A percentile compares a stretch with the other conserved stretches of the same genome.
Conservation (phyloP, 257 asterid genomes). For the Paulownia fortunei region DNA sequence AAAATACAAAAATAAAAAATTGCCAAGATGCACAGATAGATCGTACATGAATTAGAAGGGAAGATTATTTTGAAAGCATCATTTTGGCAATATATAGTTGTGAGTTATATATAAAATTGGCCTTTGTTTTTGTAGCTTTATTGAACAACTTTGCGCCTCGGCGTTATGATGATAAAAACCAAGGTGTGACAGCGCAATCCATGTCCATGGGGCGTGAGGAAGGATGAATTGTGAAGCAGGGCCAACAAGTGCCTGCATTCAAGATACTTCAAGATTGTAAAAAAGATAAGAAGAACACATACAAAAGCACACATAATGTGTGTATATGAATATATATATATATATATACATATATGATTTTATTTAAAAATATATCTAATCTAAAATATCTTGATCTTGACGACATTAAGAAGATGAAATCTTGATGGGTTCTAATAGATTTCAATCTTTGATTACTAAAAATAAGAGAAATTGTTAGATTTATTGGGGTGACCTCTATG, state of each 20-base stretch:
- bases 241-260: constrained; percentile 21
- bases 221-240: constrained; percentile 20
- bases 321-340: background rate
- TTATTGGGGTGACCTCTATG: too few relatives aligned
- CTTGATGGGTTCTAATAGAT: too few relatives aligned
- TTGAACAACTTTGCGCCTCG: background rate
- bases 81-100: background rate
- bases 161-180: constrained; percentile 36
- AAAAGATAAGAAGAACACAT: background rate
- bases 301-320: background rate
- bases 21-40: background rate
- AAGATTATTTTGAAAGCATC: constrained; percentile 23
- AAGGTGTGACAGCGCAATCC: constrained; percentile 42
- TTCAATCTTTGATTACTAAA: too few relatives aligned
- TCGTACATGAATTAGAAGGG: background rate
- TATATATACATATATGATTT: too few relatives aligned
- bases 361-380: too few relatives aligned
- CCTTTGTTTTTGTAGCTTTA: background rate
- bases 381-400: too few relatives aligned
- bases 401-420: too few relatives aligned
- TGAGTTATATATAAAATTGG: background rate
- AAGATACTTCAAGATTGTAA: constrained; percentile 14
- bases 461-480: too few relatives aligned
- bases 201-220: constrained; percentile 29
- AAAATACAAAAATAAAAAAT: background rate